These are phyloP conservation scores for Scenedesmus sp. DNA, from an alignment of 163 green algal genomes.

Conservation along the genomic window DNA sequence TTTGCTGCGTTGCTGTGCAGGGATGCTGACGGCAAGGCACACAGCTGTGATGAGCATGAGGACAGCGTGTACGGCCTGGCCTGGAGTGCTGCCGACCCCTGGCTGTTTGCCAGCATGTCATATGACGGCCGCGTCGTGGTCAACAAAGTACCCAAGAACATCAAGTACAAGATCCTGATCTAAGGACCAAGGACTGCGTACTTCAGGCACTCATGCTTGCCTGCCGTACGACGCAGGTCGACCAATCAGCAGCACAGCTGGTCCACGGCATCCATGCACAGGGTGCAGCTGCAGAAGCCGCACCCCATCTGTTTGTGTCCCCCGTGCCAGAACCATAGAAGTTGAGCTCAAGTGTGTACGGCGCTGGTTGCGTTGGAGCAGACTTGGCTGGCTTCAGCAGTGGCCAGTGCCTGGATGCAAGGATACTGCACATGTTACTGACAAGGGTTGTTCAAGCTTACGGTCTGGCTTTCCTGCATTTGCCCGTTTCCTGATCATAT, in stretches of 20 bases:
- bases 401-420: not conserved
- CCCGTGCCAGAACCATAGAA: no score
- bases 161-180: conserved; percentile 88
- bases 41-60: conserved; percentile 82
- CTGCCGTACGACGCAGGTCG: no score
- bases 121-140: conserved; percentile 87
- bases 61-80: conserved; percentile 88
- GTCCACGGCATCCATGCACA: no score
- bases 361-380: no score
- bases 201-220: no score
- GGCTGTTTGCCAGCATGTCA: conserved; percentile 86
- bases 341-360: no score
- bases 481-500: no score
- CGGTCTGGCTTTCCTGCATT: not conserved
- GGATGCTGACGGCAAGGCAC: conserved; percentile 62
- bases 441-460: not conserved
- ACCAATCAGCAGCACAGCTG: no score
- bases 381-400: no score
- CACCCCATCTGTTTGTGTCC: no score
- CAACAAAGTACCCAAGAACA: conserved; percentile 78
- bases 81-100: conserved; percentile 86
- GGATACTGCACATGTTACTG: not conserved
- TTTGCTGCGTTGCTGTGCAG: not conserved
- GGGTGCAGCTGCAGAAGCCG: no score
- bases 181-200: conserved; percentile 50